These are phyloP conservation scores for Nitzschia sp. DNA, from an alignment of 108 stramenopile genomes.

Conservation along the genomic window DNA sequence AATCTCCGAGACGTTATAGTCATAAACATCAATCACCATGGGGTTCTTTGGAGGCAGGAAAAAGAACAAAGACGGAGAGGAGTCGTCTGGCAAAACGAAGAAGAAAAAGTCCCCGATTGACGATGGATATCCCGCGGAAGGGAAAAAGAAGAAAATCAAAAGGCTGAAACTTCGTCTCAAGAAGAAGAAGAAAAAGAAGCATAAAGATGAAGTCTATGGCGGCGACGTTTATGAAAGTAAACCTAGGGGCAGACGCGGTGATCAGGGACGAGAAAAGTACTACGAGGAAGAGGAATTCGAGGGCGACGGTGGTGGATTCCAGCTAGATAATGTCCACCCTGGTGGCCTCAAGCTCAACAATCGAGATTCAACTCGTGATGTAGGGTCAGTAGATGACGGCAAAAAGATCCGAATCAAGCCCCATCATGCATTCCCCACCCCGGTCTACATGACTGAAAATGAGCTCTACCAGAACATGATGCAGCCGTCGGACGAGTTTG, in stretches of 20 bases:
- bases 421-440: slow-evolving; percentile 32
- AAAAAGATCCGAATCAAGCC: slow-evolving; percentile 52
- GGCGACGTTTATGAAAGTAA: not conserved
- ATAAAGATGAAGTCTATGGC: not conserved
- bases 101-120: slow-evolving; percentile 15
- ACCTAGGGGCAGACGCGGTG: too few species aligned
- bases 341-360: not conserved
- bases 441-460: slow-evolving; percentile 45
- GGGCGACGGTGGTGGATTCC: slow-evolving; percentile 10
- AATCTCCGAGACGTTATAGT: not conserved
- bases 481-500: slow-evolving; percentile 37
- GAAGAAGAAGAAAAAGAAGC: slow-evolving; percentile 16
- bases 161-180: slow-evolving; percentile 15
- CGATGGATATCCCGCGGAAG: slow-evolving; percentile 12
- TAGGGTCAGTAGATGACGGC: slow-evolving; percentile 7
- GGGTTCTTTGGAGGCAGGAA: slow-evolving; percentile 11
- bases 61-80: not conserved
- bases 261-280: not conserved
- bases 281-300: slow-evolving; percentile 10
- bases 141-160: slow-evolving; percentile 16
- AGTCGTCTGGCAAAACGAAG: not conserved
- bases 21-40: slow-evolving; percentile 5
- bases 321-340: slow-evolving; percentile 11
- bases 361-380: not conserved
- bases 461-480: slow-evolving; percentile 53